Evolutionary conservation across 1,284 basidiomycete species (phyloP).

Genomic region (Xerocomus amazonicus): DNA sequence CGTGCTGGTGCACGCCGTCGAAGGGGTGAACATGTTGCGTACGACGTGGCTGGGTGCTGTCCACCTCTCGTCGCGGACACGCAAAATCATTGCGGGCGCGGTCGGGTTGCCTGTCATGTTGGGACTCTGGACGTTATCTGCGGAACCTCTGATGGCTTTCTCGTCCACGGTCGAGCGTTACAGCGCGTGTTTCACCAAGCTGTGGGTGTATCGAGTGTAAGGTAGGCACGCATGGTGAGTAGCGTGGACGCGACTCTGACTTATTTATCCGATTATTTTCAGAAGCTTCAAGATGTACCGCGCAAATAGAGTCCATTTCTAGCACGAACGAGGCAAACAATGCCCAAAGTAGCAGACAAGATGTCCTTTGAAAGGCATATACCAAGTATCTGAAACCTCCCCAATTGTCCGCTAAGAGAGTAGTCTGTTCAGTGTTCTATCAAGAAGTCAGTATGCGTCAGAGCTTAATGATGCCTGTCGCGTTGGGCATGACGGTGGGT

Average conservation of each 20-base stretch:
- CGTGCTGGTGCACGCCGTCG: slow-evolving; percentile 52
- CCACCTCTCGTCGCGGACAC: slow-evolving; percentile 22
- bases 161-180: slow-evolving; percentile 49
- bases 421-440: too few relatives aligned
- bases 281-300: neutral
- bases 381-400: too few relatives aligned
- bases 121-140: slow-evolving; percentile 51
- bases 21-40: slow-evolving; percentile 55
- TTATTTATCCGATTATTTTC: neutral
- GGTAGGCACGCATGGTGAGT: neutral
- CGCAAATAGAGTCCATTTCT: neutral
- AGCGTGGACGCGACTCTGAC: neutral
- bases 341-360: neutral
- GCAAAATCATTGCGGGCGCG: slow-evolving; percentile 34
- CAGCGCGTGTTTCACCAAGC: slow-evolving; percentile 30
- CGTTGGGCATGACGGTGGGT: too few relatives aligned
- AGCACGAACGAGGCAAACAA: neutral
- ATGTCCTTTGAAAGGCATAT: neutral
- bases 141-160: slow-evolving; percentile 56
- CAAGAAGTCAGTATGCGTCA: too few relatives aligned
- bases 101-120: slow-evolving; percentile 47
- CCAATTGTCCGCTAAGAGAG: too few relatives aligned
- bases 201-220: slow-evolving; percentile 28
- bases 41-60: slow-evolving; percentile 33
- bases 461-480: too few relatives aligned